A percentile compares a stretch with the other conserved stretches of the same genome.
Conservation (phyloP, 2,329 filamentous ascomycete species). For the Aspergillus cejpii region DNA sequence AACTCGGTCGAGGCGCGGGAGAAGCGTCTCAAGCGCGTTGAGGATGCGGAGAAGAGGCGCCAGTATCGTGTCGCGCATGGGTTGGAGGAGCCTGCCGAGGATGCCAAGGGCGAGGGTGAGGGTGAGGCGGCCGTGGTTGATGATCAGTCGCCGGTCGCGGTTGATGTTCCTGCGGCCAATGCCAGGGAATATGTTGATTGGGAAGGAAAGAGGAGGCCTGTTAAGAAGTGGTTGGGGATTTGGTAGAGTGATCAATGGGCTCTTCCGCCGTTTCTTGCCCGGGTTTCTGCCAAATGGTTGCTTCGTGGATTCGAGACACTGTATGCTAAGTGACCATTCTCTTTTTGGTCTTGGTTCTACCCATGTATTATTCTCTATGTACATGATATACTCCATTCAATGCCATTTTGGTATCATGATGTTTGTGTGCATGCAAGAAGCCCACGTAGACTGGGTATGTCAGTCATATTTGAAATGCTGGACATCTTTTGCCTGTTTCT, state of each 20-base stretch:
- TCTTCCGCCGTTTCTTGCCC: no score
- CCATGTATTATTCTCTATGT: slow-evolving; percentile 17
- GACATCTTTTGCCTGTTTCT: not conserved
- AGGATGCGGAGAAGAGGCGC: slow-evolving; percentile 80
- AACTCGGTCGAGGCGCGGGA: slow-evolving; percentile 62
- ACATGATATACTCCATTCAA: slow-evolving; percentile 9
- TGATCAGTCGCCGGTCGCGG: slow-evolving; percentile 37
- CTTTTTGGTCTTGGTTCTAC: slow-evolving; percentile 15
- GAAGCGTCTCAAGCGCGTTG: slow-evolving; percentile 63
- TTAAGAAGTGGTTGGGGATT: slow-evolving; percentile 80
- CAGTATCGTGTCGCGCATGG: slow-evolving; percentile 84
- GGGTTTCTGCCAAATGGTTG: no score
- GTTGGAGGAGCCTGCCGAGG: slow-evolving; percentile 50
- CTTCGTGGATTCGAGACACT: not conserved
- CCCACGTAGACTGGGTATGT: not conserved
- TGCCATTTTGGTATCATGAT: no score
- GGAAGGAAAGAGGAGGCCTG: slow-evolving; percentile 45
- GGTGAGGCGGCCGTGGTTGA: slow-evolving; percentile 27
- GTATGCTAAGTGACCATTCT: slow-evolving; percentile 11
- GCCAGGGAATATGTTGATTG: slow-evolving; percentile 29
- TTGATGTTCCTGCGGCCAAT: slow-evolving; percentile 29
- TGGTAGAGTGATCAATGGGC: slow-evolving; percentile 47
- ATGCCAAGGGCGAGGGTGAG: slow-evolving; percentile 34
- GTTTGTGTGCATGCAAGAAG: not conserved
- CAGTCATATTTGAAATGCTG: not conserved